Conservation (phyloP, 352 stramenopile species). For the Phytopythium chamaehyphon region DNA sequence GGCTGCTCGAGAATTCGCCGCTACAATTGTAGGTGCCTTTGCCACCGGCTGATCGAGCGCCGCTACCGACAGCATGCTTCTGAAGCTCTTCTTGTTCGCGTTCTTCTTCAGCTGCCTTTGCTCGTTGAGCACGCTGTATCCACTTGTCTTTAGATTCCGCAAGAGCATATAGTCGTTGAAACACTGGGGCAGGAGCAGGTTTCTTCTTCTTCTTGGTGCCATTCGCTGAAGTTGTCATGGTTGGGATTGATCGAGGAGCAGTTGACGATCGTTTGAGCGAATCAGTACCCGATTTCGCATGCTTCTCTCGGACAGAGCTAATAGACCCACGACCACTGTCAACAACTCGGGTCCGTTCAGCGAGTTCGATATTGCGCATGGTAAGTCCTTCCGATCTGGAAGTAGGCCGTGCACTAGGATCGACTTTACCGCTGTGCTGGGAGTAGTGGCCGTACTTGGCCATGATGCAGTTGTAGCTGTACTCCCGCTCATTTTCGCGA, state of each 20-base stretch:
- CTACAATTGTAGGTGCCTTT: neutral
- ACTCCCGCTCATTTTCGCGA: slow-evolving; percentile 52
- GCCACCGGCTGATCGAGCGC: neutral
- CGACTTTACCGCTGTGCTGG: slow-evolving; percentile 58
- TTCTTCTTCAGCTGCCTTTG: slow-evolving; percentile 51
- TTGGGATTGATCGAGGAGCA: neutral
- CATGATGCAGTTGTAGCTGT: slow-evolving; percentile 69
- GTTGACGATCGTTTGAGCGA: neutral
- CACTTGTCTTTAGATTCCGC: slow-evolving; percentile 72
- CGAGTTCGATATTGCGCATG: slow-evolving; percentile 30
- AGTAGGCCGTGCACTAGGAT: slow-evolving; percentile 12
- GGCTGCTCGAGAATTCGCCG: slow-evolving; percentile 17
- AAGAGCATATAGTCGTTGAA: slow-evolving; percentile 62
- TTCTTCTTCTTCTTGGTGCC: slow-evolving; percentile 29
- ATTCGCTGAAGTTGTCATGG: slow-evolving; percentile 7
- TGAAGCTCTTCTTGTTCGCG: slow-evolving; percentile 26
- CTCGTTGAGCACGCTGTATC: slow-evolving; percentile 65
- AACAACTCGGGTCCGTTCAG: slow-evolving; percentile 22
- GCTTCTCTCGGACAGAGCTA: neutral
- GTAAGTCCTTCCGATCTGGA: slow-evolving; percentile 21
- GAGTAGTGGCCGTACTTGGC: slow-evolving; percentile 75
- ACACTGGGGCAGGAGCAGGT: slow-evolving; percentile 31
- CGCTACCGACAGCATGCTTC: neutral
- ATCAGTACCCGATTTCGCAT: neutral
- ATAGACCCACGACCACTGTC: neutral